These are phyloP conservation scores for Tuber calosporum DNA, from an alignment of 495 filamentous ascomycete genomes.

Conservation along the genomic window DNA sequence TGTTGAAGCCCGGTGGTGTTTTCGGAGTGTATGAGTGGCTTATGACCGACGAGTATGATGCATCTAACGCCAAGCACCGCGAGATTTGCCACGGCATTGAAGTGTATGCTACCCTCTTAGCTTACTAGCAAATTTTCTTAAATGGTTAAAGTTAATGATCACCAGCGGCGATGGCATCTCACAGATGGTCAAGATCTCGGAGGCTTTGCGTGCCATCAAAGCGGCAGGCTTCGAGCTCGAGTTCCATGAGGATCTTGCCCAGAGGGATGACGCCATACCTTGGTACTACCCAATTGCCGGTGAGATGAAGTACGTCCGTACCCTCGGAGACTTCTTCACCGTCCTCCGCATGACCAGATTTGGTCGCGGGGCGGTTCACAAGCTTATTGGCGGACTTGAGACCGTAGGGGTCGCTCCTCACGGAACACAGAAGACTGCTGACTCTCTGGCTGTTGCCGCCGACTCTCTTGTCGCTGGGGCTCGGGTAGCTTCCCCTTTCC, in stretches of 20 bases:
- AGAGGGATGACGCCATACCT: constrained; percentile 65
- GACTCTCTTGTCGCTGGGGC: constrained; percentile 87
- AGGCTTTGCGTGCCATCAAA: constrained; percentile 78
- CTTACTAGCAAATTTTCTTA: neutral
- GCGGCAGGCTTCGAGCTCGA: constrained; percentile 80
- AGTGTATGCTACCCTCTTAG: constrained; percentile 44
- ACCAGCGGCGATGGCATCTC: constrained; percentile 83
- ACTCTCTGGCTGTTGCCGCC: constrained; percentile 72
- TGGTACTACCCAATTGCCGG: constrained; percentile 89
- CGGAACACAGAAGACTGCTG: constrained; percentile 92
- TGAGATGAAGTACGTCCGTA: constrained; percentile 72
- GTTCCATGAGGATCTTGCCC: constrained; percentile 83
- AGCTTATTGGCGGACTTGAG: constrained; percentile 73
- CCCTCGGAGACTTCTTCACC: constrained; percentile 70
- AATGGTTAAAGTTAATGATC: neutral
- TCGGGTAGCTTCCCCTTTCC: constrained; percentile 43
- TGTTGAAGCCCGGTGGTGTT: constrained; percentile 89
- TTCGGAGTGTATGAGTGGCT: constrained; percentile 99
- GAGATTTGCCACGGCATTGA: constrained; percentile 91
- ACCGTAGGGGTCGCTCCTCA: constrained; percentile 63
- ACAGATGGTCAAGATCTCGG: constrained; percentile 91
- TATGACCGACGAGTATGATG: constrained; percentile 96
- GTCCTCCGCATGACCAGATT: constrained; percentile 85
- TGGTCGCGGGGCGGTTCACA: constrained; percentile 68
- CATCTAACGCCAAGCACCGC: constrained; percentile 76